Evolutionary conservation across 2,329 filamentous ascomycete genomes (phyloP), one percentile per base, ranked within the genome.

Genomic region (Rutstroemia sp.): DNA sequence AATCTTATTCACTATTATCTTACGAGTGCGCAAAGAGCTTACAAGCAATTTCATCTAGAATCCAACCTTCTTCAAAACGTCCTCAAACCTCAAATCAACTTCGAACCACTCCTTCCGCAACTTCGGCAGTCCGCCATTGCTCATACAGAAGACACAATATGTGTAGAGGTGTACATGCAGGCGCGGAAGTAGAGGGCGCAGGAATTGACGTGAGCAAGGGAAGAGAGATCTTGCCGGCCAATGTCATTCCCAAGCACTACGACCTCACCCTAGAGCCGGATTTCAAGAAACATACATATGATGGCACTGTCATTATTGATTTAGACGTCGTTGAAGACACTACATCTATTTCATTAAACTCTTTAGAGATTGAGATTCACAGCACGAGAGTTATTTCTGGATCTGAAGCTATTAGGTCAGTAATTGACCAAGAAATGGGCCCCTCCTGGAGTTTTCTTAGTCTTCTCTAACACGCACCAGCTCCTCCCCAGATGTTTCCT

Each of bases 181-280:
- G 80, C 61, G 73, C 72, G 49, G 79, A 81, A 60, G 75, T 73
- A 60, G 76, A 78, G 55, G 77, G 76, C 61, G 75, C 79, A 64
- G 81, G 78, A 66, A 75, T 80, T 61, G 78, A 84, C 69, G 77
- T 87, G 64, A 73, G 79, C 52, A 79, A 81, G 64, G 84, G 82
- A 62, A 86, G 92, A 66, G 88, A 95, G 76, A 86, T 97, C 63
- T 80, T 97, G 65, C 94, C 92, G 52, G 84, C 86, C 73, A 95
- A 96, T 69, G 90, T 96, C 67, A 87, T 92, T 71, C 92, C 92
- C n/a, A 75, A 80, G 41, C 91, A 97, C 75, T 97, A 97, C 74
- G 84, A 95, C 72, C 75, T 97, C 65, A 94, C 89, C 1, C 79
- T 97, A 60, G 94, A 97, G 75, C 91, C 92, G 54, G 83, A 96